Percentiles rank a stretch among this genome's conserved stretches.
Evolutionary conservation across 495 filamentous ascomycete species (phyloP).

Genomic region (Penicillium ucsense): DNA sequence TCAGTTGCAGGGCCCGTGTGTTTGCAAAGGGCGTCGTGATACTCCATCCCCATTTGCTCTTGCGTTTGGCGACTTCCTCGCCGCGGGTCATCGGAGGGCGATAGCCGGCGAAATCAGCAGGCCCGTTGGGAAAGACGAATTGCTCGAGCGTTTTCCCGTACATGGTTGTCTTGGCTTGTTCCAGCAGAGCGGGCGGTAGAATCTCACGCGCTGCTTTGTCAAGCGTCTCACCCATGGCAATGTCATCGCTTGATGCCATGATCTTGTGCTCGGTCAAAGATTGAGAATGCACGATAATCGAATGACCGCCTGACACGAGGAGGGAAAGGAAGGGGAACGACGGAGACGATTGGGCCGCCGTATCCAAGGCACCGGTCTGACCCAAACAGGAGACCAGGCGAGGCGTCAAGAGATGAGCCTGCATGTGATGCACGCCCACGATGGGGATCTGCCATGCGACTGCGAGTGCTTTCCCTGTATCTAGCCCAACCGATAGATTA

Average conservation of each 20-base stretch:
- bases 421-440: constrained; percentile 90
- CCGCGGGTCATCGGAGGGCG: constrained; percentile 40
- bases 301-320: constrained; percentile 90
- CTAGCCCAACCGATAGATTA: constrained; percentile 63
- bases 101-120: constrained; percentile 44
- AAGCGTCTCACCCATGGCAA: constrained; percentile 75
- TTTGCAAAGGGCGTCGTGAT: constrained; percentile 46
- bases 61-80: constrained; percentile 38
- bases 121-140: constrained; percentile 62
- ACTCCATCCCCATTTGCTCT: constrained; percentile 46
- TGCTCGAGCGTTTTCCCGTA: constrained; percentile 62
- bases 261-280: constrained; percentile 57
- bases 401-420: constrained; percentile 86
- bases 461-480: constrained; percentile 81
- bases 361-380: neutral
- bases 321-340: constrained; percentile 78
- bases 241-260: constrained; percentile 59
- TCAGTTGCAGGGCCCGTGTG: constrained; percentile 44
- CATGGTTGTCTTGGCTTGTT: constrained; percentile 44
- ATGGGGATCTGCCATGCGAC: constrained; percentile 73
- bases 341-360: constrained; percentile 9
- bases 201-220: constrained; percentile 77
- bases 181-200: constrained; percentile 44
- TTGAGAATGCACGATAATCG: constrained; percentile 66
- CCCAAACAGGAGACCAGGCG: constrained; percentile 60